Evolutionary conservation across 805 yeast species (phyloP), one percentile per base, ranked within the genome.

Genomic region (Yarrowia yakushimensis): DNA sequence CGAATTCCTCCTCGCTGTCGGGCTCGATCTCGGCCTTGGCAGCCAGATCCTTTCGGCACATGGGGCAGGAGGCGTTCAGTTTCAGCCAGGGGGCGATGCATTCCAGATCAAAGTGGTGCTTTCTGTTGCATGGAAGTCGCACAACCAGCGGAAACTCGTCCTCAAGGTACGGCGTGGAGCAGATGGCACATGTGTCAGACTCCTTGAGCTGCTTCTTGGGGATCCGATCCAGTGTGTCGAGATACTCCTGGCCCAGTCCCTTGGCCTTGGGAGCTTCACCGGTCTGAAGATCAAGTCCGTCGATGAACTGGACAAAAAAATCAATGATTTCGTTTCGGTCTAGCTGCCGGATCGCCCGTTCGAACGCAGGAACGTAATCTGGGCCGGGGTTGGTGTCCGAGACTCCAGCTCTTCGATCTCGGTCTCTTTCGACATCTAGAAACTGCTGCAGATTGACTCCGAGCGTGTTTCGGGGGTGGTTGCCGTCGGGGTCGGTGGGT

Each of bases 61-160:
- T 73, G 0, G 98, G 98, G 70, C 98, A 92, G 3, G 78, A 76
- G 11, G 77, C 66, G 62, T 73, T 71, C 52, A 84, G 77, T 66
- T 83, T 82, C 60, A 93, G 77, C 98, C 98, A 92, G 0, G 96
- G 94, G 0, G 87, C 86, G 37, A 93, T 85, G 72, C 97, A 92
- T 67, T 93, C 97, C 66, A 91, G 77, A 71, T 92, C 98, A 73
- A 88, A 92, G 42, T 80, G 80, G 72, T 92, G 98, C 36, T 77
- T 80, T 8, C 75, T 71, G 39, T 79, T 78, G 73, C 98, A 92
- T 3, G 86, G 86, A 25, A 92, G 77, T 67, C 81, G 77, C 17
- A 90, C 97, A 12, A 92, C 84, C 52, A 92, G 76, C 2, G 97
- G 97, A 69, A 86, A 85, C 48, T 83, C 77, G 70, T 90, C 96